These are phyloP conservation scores for Zygotorulaspora danielsina DNA, from an alignment of 805 yeast species.

Conservation along the genomic window DNA sequence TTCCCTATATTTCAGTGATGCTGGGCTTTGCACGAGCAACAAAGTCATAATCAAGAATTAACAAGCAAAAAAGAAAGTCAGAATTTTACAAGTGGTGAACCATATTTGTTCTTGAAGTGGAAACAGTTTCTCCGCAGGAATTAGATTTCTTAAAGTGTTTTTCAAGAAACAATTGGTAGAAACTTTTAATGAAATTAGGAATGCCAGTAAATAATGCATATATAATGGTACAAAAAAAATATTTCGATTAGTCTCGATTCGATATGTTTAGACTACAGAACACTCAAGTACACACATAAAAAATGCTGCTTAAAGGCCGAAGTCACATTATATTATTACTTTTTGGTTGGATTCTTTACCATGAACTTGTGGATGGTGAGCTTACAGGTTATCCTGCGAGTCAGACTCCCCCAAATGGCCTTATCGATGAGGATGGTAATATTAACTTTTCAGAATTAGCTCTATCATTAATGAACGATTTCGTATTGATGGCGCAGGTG, in stretches of 20 bases:
- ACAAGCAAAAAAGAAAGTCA: too few species aligned
- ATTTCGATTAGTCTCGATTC: not conserved
- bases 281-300: too few species aligned
- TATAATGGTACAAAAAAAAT: not conserved
- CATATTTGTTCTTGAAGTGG: not conserved
- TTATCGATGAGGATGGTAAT: constrained; percentile 3
- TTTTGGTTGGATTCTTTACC: not conserved
- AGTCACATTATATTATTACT: not conserved
- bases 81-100: too few species aligned
- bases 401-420: constrained; percentile 6
- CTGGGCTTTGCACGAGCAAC: too few species aligned
- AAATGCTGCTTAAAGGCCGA: not conserved
- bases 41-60: too few species aligned
- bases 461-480: constrained; percentile 10
- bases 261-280: too few species aligned
- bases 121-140: too few species aligned
- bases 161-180: not conserved
- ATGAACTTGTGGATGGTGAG: too few species aligned
- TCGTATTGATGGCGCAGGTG: constrained; percentile 13
- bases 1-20: not conserved
- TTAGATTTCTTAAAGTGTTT: not conserved
- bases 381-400: constrained; percentile 1
- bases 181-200: too few species aligned
- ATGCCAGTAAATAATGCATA: too few species aligned
- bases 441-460: constrained; percentile 12